A percentile compares a stretch with the other conserved stretches of the same genome.
These are phyloP conservation scores for Sphagnum fallax DNA, from an alignment of 228 moss, liverwort and hornwort species.

Conservation along the genomic window DNA sequence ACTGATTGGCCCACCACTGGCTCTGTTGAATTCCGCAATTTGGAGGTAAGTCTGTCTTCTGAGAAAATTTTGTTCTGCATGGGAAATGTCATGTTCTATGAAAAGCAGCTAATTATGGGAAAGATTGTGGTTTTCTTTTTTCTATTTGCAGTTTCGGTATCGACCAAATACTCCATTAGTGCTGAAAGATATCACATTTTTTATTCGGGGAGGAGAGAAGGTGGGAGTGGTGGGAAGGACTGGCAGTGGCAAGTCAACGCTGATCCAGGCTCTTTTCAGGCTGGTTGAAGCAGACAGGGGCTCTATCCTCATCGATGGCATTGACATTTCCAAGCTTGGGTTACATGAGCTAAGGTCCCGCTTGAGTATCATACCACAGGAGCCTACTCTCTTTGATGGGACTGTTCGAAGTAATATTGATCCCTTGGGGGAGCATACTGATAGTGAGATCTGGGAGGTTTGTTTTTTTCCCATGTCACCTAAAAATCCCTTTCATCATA, in stretches of 20 bases:
- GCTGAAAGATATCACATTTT: slow-evolving; percentile 73
- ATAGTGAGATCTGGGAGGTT: slow-evolving; percentile 93
- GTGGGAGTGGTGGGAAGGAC: slow-evolving; percentile 94
- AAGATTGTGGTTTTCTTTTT: too few relatives aligned
- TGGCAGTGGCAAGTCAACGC: slow-evolving; percentile 92
- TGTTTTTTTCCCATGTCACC: not conserved
- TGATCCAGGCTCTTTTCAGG: slow-evolving; percentile 92
- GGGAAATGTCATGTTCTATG: too few relatives aligned
- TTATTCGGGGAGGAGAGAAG: slow-evolving; percentile 70
- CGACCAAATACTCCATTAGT: slow-evolving; percentile 77
- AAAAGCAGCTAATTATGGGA: too few relatives aligned
- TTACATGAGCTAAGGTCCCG: slow-evolving; percentile 78
- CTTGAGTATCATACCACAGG: slow-evolving; percentile 89
- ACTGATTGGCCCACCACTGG: slow-evolving; percentile 35
- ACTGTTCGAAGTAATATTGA: slow-evolving; percentile 88
- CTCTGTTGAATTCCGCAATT: slow-evolving; percentile 25
- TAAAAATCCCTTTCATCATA: not conserved
- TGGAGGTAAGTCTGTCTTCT: slow-evolving; percentile 21
- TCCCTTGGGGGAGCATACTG: slow-evolving; percentile 60
- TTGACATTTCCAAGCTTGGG: slow-evolving; percentile 65
- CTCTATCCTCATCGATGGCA: slow-evolving; percentile 57
- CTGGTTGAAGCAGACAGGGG: slow-evolving; percentile 81
- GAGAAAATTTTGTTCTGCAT: not conserved
- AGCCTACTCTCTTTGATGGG: slow-evolving; percentile 91
- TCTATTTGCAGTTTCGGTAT: slow-evolving; percentile 61